phyloP scores from a whole-genome alignment of 139 green algal species.

The Coelastrella sp. region DNA sequence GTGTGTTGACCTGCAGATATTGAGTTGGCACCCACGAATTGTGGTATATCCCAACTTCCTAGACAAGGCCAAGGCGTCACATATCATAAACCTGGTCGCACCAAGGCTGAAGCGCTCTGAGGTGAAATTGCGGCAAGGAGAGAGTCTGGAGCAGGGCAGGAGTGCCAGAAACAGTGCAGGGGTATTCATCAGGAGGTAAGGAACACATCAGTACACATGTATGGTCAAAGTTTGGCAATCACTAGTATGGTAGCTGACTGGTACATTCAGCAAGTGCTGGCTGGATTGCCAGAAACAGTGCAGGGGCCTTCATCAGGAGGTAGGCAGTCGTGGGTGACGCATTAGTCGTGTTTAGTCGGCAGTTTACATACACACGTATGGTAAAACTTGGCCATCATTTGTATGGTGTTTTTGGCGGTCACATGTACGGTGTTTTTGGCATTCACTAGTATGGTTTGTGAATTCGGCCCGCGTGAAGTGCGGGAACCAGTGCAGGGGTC shows the following conservation, averaged over 20 bases:
- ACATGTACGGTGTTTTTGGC: no score
- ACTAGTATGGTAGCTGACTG: no score
- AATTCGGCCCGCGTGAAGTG: conserved; percentile 25
- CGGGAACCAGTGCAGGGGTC: conserved; percentile 64
- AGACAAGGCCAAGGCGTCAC: conserved; percentile 51
- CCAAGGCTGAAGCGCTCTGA: conserved; percentile 53
- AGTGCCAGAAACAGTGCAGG: conserved; percentile 67
- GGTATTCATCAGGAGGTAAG: no score
- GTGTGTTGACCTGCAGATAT: conserved; percentile 26
- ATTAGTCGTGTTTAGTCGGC: conserved; percentile 60
- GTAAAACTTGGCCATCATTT: no score
- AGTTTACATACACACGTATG: no score
- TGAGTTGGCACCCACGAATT: conserved; percentile 59
- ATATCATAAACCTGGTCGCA: conserved; percentile 59
- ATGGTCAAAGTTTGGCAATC: no score
- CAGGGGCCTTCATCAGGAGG: conserved; percentile 61
- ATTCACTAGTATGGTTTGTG: no score
- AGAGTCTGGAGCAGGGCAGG: conserved; percentile 52
- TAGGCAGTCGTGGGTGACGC: not conserved
- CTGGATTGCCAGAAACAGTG: conserved; percentile 66
- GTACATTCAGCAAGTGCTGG: no score
- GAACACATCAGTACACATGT: conserved; percentile 66
- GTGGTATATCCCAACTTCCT: conserved; percentile 74
- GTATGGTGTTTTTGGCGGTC: no score
- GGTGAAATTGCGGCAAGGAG: conserved; percentile 57